Conservation (phyloP, 495 filamentous ascomycete genomes). For the Bathelium albidoporum region DNA sequence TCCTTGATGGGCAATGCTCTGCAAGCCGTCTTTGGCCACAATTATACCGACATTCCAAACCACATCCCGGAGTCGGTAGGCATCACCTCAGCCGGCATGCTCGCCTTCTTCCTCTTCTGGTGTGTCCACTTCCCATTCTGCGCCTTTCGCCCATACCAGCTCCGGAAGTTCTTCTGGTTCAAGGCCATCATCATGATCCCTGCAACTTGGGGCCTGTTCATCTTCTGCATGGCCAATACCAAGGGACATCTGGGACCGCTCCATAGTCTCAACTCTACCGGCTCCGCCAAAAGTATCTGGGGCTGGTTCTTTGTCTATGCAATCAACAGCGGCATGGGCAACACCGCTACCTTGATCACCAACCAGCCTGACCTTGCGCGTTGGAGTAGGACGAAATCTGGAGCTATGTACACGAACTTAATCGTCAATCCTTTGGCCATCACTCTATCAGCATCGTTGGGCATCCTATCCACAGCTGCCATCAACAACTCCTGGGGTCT, state of each 20-base stretch:
- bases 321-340: slow-evolving; percentile 37
- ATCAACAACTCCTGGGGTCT: slow-evolving; percentile 33
- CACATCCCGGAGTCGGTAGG: slow-evolving; percentile 40
- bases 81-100: slow-evolving; percentile 55
- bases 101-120: slow-evolving; percentile 55
- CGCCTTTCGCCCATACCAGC: slow-evolving; percentile 47
- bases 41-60: slow-evolving; percentile 30
- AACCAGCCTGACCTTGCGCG: slow-evolving; percentile 37
- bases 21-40: slow-evolving; percentile 24
- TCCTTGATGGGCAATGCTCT: slow-evolving; percentile 28
- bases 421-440: slow-evolving; percentile 33
- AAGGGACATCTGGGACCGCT: slow-evolving; percentile 28
- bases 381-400: slow-evolving; percentile 29
- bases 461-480: slow-evolving; percentile 34
- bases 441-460: slow-evolving; percentile 34
- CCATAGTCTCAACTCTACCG: slow-evolving; percentile 11
- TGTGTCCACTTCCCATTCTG: slow-evolving; percentile 43
- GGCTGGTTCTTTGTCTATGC: slow-evolving; percentile 34
- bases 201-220: slow-evolving; percentile 30
- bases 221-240: slow-evolving; percentile 34
- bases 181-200: slow-evolving; percentile 35
- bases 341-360: slow-evolving; percentile 35
- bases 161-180: slow-evolving; percentile 48
- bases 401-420: slow-evolving; percentile 33
- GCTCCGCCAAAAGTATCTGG: slow-evolving; percentile 12